Percentiles rank a stretch among this genome's conserved stretches.
Conservation (phyloP, 805 yeast species). For the Kregervanrija pseudodelftensis region DNA sequence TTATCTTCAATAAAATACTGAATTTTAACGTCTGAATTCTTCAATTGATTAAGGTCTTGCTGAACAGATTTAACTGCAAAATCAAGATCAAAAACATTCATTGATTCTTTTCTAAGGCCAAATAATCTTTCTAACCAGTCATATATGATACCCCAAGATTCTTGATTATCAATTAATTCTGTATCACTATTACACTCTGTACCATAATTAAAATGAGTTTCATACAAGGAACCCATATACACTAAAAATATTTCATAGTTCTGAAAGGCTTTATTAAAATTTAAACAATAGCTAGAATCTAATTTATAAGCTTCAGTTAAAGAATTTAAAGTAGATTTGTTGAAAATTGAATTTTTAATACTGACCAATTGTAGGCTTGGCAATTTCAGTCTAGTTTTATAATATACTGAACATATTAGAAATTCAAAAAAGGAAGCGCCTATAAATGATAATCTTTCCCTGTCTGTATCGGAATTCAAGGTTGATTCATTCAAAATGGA, state of each 20-base stretch:
- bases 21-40: background rate
- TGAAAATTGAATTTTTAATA: background rate
- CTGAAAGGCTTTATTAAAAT: background rate
- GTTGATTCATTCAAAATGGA: no score
- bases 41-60: conserved; percentile 8
- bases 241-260: conserved; percentile 2
- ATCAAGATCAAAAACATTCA: no score
- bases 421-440: conserved; percentile 5
- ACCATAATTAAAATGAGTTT: background rate
- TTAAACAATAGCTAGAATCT: conserved; percentile 4
- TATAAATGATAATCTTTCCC: background rate
- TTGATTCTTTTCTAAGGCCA: background rate
- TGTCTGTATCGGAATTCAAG: no score
- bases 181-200: background rate
- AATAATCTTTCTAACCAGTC: conserved; percentile 3
- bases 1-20: conserved; percentile 2
- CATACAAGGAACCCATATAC: conserved; percentile 4
- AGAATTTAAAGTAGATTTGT: background rate
- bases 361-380: background rate
- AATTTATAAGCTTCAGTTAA: conserved; percentile 4
- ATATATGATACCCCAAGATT: background rate
- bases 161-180: background rate
- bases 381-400: background rate
- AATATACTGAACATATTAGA: background rate
- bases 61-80: conserved; percentile 4